Conservation (phyloP, 2,329 filamentous ascomycete species). For the Colletotrichum sp. region DNA sequence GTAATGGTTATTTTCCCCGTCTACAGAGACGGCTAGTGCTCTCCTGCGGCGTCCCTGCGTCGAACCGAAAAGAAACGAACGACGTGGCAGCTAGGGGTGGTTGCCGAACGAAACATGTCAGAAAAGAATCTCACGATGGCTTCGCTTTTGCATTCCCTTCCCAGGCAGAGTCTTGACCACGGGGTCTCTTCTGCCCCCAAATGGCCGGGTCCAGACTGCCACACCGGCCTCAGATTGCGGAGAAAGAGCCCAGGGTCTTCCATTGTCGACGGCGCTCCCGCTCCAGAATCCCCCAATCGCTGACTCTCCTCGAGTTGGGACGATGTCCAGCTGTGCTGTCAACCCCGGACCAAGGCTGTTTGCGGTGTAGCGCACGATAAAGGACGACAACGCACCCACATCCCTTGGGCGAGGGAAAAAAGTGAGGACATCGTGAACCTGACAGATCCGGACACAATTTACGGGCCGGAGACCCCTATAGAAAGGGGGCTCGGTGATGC, state of each 20-base stretch:
- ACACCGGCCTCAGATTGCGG: conserved; percentile 4
- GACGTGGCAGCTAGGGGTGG: conserved; percentile 9
- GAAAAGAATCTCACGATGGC: conserved; percentile 16
- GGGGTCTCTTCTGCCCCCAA: background rate
- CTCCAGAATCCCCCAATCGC: background rate
- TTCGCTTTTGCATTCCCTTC: conserved; percentile 16
- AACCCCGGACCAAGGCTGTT: background rate
- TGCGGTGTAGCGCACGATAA: conserved; percentile 6
- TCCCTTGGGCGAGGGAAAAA: background rate
- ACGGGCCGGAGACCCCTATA: background rate
- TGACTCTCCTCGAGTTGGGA: background rate
- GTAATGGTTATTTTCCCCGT: background rate
- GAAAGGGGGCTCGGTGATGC: background rate
- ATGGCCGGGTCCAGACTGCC: conserved; percentile 17
- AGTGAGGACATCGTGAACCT: background rate
- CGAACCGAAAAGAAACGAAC: conserved; percentile 2
- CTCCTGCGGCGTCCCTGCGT: background rate
- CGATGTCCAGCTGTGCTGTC: background rate
- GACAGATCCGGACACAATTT: background rate
- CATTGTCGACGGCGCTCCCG: background rate
- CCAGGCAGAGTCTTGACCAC: background rate
- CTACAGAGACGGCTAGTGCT: background rate
- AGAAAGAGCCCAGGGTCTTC: conserved; percentile 1
- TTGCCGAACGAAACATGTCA: background rate
- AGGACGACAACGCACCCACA: background rate